A percentile compares a stretch with the other conserved stretches of the same genome.
Conservation (phyloP, 768 basidiomycete genomes). For the Pisolithus tinctorius region DNA sequence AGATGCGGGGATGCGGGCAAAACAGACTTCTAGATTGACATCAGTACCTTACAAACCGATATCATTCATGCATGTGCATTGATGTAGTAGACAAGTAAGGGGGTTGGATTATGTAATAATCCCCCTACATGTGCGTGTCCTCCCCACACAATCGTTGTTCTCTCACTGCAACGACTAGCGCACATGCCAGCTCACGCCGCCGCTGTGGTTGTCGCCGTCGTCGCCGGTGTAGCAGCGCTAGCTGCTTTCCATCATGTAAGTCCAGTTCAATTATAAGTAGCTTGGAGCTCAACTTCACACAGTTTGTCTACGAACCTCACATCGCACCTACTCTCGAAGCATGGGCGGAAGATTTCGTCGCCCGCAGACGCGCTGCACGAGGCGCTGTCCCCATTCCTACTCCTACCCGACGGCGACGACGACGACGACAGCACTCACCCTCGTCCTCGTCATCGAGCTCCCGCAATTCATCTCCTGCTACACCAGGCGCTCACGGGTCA, state of each 20-base stretch:
- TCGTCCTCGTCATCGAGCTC: conserved; percentile 3
- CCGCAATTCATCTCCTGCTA: neutral
- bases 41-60: no score
- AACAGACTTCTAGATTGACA: no score
- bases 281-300: neutral
- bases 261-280: neutral
- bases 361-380: conserved; percentile 22
- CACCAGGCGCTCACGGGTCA: neutral
- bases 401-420: conserved; percentile 10
- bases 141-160: no score
- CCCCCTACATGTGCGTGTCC: no score
- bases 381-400: conserved; percentile 15
- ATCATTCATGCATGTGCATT: no score
- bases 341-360: conserved; percentile 30
- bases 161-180: neutral
- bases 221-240: conserved; percentile 43
- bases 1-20: no score
- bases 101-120: no score
- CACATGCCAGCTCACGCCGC: conserved; percentile 28
- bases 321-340: conserved; percentile 55
- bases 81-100: no score
- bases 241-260: conserved; percentile 57
- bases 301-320: conserved; percentile 70
- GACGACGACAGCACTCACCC: neutral
- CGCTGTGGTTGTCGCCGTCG: conserved; percentile 45